A percentile compares a stretch with the other conserved stretches of the same genome.
Evolutionary conservation across 768 basidiomycete genomes (phyloP).

Genomic region (Macrolepiota fuliginosa): DNA sequence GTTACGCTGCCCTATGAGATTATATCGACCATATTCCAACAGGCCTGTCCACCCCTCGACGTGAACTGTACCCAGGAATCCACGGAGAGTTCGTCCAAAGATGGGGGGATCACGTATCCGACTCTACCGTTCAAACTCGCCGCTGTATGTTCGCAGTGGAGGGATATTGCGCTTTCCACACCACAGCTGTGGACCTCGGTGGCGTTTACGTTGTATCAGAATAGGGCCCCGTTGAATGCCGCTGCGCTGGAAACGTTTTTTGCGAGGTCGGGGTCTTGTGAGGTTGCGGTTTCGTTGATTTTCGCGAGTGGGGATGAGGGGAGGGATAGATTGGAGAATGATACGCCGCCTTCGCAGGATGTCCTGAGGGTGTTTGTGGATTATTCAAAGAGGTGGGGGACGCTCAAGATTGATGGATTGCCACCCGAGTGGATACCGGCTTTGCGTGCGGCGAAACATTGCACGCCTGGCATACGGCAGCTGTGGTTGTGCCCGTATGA

Average conservation of each 20-base stretch:
- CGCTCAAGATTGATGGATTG: constrained; percentile 7
- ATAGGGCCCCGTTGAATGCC: not conserved
- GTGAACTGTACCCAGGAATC: not conserved
- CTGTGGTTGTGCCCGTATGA: constrained; percentile 12
- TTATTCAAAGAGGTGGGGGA: constrained; percentile 1
- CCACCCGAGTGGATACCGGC: constrained; percentile 11
- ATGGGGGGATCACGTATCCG: constrained; percentile 6
- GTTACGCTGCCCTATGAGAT: constrained; percentile 7
- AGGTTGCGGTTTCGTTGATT: not conserved
- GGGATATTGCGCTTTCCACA: constrained; percentile 2
- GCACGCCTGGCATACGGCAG: not conserved
- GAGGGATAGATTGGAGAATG: not conserved
- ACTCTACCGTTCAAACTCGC: constrained; percentile 11
- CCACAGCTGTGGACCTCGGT: constrained; percentile 14
- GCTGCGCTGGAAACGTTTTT: constrained; percentile 4
- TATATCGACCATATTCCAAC: constrained; percentile 9
- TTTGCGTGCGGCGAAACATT: not conserved
- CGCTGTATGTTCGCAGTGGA: constrained; percentile 12
- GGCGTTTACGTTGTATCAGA: constrained; percentile 6
- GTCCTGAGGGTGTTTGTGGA: constrained; percentile 1
- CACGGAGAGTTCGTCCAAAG: not conserved
- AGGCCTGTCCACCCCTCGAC: constrained; percentile 5
- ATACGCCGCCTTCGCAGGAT: not conserved
- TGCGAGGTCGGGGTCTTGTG: not conserved
- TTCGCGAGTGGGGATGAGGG: constrained; percentile 9